Base-by-base conservation (phyloP, 305 asterid genomes). In the Fraxinus paxiana region DNA sequence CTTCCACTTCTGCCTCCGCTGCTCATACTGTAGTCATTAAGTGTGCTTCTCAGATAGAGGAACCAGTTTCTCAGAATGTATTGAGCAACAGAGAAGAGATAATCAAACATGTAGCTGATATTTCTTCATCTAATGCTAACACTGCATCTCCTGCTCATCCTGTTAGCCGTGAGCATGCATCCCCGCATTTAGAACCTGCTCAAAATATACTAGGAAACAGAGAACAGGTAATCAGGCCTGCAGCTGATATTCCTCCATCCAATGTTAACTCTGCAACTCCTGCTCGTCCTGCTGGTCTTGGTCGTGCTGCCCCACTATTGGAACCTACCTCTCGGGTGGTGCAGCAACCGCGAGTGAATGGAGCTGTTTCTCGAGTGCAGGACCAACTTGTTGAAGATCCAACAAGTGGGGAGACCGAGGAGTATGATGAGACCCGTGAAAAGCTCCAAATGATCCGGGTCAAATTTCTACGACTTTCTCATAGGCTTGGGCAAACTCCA, bases 371-470 rank as follows among this genome's bases (percentile, higher is more conserved):
- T 56, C 83, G 90, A 8, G 17, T 87, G 20, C 97, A 88, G 82
- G 93, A 87, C 83, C 98, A 96, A 84, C 88, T 88, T 54, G 79
- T 89, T 80, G 99, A 94, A 83, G 98, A 92, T 46, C 85, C 93
- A 48, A 24, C 96, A 46, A 90, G 85, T 84, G 96, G 90, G 65
- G 98, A 94, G 72, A 88, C 91, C 48, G 98, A 96, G 88, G 99
- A 93, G 89, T 90, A 90, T 82, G 99, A 96, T 43, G 99, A 96
- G 86, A 96, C 98, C 73, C 97, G 98, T 24, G 99, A 96, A 83
- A 96, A 96, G 83, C 98, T 96, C 85, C 99, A 96, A 87, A 96
- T 92, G 97, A 96, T 96, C 79, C 93, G 99, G 24, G 97, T 96
- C 65, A 95, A 94, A 85, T 95, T 95, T 89, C 86, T 95, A 75